Conservation (phyloP, 768 basidiomycete genomes). For the Termitomyces titanicus region DNA sequence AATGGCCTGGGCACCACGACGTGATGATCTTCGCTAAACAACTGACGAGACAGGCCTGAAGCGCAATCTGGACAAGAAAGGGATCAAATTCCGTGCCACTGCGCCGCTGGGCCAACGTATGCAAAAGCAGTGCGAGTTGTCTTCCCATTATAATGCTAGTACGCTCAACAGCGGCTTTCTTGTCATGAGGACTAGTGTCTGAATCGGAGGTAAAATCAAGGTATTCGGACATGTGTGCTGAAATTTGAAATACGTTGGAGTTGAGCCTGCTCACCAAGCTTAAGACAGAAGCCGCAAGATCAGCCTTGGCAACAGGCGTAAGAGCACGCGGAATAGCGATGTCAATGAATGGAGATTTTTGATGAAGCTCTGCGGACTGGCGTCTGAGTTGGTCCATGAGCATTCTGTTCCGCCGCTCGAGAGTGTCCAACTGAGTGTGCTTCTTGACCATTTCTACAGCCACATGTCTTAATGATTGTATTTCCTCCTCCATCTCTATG, state of each 20-base stretch:
- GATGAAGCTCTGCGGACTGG: slow-evolving; percentile 27
- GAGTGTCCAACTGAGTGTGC: slow-evolving; percentile 17
- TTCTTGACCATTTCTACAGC: slow-evolving; percentile 8
- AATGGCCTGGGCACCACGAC: slow-evolving; percentile 40
- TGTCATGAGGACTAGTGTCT: not conserved
- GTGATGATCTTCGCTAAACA: slow-evolving; percentile 36
- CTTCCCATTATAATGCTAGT: not conserved
- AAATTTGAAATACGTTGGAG: slow-evolving; percentile 37
- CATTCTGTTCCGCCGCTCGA: slow-evolving; percentile 29
- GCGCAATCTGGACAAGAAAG: not conserved
- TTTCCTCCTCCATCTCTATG: slow-evolving; percentile 10
- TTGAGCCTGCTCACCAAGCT: slow-evolving; percentile 28
- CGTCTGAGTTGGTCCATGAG: slow-evolving; percentile 30
- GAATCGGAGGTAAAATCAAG: not conserved
- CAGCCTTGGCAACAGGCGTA: slow-evolving; percentile 1
- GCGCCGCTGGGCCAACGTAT: not conserved
- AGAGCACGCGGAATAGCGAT: not conserved
- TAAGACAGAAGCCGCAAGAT: slow-evolving; percentile 11
- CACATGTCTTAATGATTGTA: slow-evolving; percentile 9
- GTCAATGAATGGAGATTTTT: slow-evolving; percentile 2
- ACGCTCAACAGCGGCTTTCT: not conserved
- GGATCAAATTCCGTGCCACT: not conserved
- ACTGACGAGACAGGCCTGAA: slow-evolving; percentile 30
- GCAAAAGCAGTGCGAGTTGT: not conserved
- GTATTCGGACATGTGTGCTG: slow-evolving; percentile 36